Evolutionary conservation across 2,329 filamentous ascomycete species (phyloP).

Genomic region (Aspergillus neoniger): DNA sequence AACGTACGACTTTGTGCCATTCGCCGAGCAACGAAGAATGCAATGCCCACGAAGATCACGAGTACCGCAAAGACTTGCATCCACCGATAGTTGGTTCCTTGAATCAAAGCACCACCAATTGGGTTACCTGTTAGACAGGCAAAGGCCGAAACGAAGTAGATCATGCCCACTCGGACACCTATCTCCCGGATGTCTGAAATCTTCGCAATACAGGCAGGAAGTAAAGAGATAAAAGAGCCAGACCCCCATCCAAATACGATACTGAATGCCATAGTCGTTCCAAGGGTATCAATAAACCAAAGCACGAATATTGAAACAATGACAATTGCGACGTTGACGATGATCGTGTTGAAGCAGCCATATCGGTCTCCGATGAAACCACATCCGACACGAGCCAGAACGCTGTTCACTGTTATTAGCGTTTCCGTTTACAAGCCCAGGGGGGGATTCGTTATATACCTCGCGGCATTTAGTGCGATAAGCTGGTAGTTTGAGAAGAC

Average conservation of each 20-base stretch:
- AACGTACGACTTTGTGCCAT: background rate
- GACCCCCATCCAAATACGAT: background rate
- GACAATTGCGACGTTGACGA: background rate
- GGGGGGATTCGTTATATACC: background rate
- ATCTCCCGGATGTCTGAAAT: background rate
- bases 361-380: background rate
- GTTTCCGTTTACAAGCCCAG: too few species aligned
- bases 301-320: too few species aligned
- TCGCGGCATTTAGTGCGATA: background rate
- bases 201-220: background rate
- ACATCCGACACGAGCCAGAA: background rate
- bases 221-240: too few species aligned
- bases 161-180: constrained; percentile 20
- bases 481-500: background rate
- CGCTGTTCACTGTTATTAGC: background rate
- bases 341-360: background rate
- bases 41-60: background rate
- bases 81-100: background rate
- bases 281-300: too few species aligned
- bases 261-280: background rate
- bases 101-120: constrained; percentile 57
- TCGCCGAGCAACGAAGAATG: background rate
- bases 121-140: constrained; percentile 66
- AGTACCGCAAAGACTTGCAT: background rate
- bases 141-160: constrained; percentile 54